Conservation (phyloP, 768 basidiomycete species). For the Mycena vulgaris region DNA sequence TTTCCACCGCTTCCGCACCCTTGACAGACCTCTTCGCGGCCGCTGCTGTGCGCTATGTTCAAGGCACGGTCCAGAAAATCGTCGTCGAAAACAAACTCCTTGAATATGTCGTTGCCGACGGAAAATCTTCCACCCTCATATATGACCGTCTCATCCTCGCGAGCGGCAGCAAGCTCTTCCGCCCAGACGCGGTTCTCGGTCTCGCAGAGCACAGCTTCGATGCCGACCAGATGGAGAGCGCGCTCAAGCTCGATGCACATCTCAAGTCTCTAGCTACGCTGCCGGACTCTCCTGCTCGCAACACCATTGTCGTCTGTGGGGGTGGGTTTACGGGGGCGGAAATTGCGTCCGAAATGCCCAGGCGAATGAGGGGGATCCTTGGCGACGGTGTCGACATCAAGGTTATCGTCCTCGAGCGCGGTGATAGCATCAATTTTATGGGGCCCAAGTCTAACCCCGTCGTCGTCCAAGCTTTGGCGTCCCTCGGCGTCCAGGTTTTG, state of each 20-base stretch:
- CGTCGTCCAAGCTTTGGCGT: slow-evolving; percentile 32
- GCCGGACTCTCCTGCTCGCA: slow-evolving; percentile 37
- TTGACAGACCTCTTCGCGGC: slow-evolving; percentile 29
- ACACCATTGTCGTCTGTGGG: slow-evolving; percentile 42
- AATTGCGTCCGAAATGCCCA: slow-evolving; percentile 40
- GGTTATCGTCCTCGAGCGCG: slow-evolving; percentile 37
- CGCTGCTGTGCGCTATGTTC: slow-evolving; percentile 35
- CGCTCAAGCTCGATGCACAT: slow-evolving; percentile 37
- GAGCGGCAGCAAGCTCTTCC: slow-evolving; percentile 40
- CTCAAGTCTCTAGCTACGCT: slow-evolving; percentile 33
- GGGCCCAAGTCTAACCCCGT: slow-evolving; percentile 35
- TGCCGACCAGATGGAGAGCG: slow-evolving; percentile 37
- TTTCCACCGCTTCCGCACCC: slow-evolving; percentile 31
- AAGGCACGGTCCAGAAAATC: slow-evolving; percentile 36
- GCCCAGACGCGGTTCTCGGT: slow-evolving; percentile 32
- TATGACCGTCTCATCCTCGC: slow-evolving; percentile 41
- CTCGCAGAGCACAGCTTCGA: slow-evolving; percentile 37
- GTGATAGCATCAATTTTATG: slow-evolving; percentile 32
- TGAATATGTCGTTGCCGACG: slow-evolving; percentile 27
- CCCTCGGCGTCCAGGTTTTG: slow-evolving; percentile 33
- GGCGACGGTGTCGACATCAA: slow-evolving; percentile 32
- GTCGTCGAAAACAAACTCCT: slow-evolving; percentile 20
- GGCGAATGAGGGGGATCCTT: slow-evolving; percentile 36
- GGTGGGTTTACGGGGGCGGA: slow-evolving; percentile 43
- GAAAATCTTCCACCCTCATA: slow-evolving; percentile 22